Evolutionary conservation across 169 alveolate species (phyloP).

Genomic region (Cryptosporidium meleagridis): DNA sequence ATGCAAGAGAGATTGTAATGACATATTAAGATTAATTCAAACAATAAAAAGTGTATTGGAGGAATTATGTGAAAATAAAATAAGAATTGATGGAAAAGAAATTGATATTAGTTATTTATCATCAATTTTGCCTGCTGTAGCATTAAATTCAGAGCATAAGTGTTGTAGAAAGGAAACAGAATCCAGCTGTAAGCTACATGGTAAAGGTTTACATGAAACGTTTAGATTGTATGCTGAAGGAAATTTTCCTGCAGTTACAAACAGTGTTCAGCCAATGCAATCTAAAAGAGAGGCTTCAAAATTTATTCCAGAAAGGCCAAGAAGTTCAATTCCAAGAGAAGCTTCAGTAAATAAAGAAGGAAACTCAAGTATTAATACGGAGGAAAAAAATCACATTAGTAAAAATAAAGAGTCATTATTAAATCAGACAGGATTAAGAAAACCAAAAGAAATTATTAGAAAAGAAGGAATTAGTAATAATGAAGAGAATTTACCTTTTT

Average conservation of each 20-base stretch:
- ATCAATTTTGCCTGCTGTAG: slow-evolving; percentile 6
- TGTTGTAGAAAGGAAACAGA: slow-evolving; percentile 36
- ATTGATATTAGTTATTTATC: slow-evolving; percentile 52
- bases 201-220: slow-evolving; percentile 56
- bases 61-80: slow-evolving; percentile 41
- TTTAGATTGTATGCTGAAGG: slow-evolving; percentile 66
- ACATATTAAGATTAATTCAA: slow-evolving; percentile 36
- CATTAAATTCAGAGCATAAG: slow-evolving; percentile 37
- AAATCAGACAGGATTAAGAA: slow-evolving; percentile 26
- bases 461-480: not conserved
- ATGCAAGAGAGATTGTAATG: slow-evolving; percentile 42
- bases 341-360: slow-evolving; percentile 4
- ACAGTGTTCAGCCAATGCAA: not conserved
- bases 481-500: slow-evolving; percentile 51
- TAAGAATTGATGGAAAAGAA: slow-evolving; percentile 67
- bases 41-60: slow-evolving; percentile 28
- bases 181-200: slow-evolving; percentile 50
- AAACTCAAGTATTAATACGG: not conserved
- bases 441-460: not conserved
- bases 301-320: slow-evolving; percentile 66
- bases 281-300: not conserved
- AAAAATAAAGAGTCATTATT: not conserved
- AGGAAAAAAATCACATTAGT: not conserved
- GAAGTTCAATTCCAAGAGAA: slow-evolving; percentile 67
- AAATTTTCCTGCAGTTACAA: slow-evolving; percentile 31